Base-by-base conservation (phyloP, 2,329 filamentous ascomycete genomes). In the Harringtonia aguacate region DNA sequence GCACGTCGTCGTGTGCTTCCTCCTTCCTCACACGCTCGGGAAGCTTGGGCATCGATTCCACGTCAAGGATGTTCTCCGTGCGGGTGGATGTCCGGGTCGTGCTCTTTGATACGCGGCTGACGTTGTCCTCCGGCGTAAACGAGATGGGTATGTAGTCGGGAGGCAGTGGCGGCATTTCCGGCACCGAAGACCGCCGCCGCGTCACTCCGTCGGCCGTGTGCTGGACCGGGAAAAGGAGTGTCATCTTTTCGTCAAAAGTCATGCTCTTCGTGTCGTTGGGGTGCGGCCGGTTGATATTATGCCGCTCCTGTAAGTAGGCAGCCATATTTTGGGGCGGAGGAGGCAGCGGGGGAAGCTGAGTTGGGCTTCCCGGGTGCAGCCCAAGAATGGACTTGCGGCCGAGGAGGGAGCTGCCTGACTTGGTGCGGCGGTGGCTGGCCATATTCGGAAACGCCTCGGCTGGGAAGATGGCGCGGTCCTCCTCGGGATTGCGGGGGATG, bases 201-300 rank as follows among this genome's bases (percentile, higher is more conserved):
- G 43, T 20, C 43, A 48, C 44, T 6, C 49, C 42, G 33, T 50
- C 45, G 44, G 48, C 50, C 43, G 58, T 58, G 39, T 60, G 47
- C 40, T 65, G 57, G 8, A 58, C 55, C 4, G 68, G 62, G 49
- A 73, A 75, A 21, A 78, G 57, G 6, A 75, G 55, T 2, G 64
- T 59, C 60, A 77, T 72, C 55, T 77, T 77, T 52, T 77, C 74
- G 41, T 76, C 63, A 48, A 75, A 68, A 0, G 71, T 75, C 73
- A 77, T 77, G 53, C 71, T 77, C 56, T 68, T 70, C 4, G 71
- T 75, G 47, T 73, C 59, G 46, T 75, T 76, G 3, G 72, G 68
- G 7, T 66, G 61, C 17, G 72, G 61, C 15, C 68, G 57, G 33
- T 56, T 46, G 8, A 61, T 52, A 27, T 41, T 45, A 14, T 42